These are phyloP conservation scores for Prunus yedoensis DNA, from an alignment of 331 rosid genomes.

Conservation along the genomic window DNA sequence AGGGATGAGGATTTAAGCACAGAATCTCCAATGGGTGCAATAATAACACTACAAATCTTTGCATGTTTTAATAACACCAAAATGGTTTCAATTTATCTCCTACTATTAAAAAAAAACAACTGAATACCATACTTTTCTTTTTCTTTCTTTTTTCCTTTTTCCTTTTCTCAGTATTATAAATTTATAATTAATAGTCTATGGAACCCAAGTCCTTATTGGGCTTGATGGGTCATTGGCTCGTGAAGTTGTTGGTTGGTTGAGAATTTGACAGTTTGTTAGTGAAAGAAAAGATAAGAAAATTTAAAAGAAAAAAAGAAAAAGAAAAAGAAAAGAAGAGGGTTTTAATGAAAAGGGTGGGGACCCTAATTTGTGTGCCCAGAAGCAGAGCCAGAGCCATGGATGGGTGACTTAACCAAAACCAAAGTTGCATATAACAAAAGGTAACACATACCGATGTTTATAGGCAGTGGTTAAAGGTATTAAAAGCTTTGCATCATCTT, in stretches of 20 bases:
- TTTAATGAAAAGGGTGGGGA: constrained; percentile 27
- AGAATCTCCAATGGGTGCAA: too few relatives aligned
- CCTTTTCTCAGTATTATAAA: too few relatives aligned
- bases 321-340: neutral
- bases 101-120: neutral
- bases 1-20: too few relatives aligned
- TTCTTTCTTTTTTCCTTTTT: too few relatives aligned
- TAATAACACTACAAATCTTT: too few relatives aligned
- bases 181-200: neutral
- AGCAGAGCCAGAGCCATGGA: constrained; percentile 46
- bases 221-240: constrained; percentile 20
- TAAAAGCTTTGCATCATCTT: constrained; percentile 72
- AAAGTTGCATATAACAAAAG: constrained; percentile 24
- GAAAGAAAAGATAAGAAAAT: neutral
- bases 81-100: too few relatives aligned
- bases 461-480: constrained; percentile 40
- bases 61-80: too few relatives aligned
- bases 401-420: constrained; percentile 55
- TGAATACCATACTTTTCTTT: neutral
- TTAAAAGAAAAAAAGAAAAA: neutral
- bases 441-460: constrained; percentile 59
- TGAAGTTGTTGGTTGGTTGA: constrained; percentile 13
- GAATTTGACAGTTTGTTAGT: constrained; percentile 15
- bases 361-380: constrained; percentile 30
- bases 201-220: constrained; percentile 41